Base-by-base conservation (phyloP, 2,329 filamentous ascomycete genomes). In the Capronia americana region DNA sequence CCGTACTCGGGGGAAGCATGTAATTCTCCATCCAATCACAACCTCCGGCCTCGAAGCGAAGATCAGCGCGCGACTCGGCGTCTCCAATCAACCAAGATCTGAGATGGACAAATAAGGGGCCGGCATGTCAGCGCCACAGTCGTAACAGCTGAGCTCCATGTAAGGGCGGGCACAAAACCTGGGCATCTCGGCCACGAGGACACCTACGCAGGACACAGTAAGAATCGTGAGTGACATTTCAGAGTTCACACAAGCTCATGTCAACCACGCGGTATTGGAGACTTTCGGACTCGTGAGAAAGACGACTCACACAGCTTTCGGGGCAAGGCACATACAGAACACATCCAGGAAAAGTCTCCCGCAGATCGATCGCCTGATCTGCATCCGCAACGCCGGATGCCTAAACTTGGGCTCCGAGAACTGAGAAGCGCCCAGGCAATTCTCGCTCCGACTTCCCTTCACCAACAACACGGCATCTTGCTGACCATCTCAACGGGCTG, bases 321-420 rank as follows among this genome's bases (percentile, higher is more conserved):
- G 26, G 44, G 44, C 38, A 34, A 34, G 46, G 10, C 17, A 34
- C 48, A 26, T 51, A 26, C 23, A n/a, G 4, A 17, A 4, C 1
- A 51, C 20, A 11, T 51, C 8, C 44, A 8, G 46, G 44, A 59
- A n/a, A 14, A n/a, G 23, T 48, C 26, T 50, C 17, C 57, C 24
- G 57, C 17, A 46, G 55, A 46, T 44, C 23, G 23, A 44, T 10
- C 46, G 46, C 50, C 26, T 14, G 28, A 56, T 34, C 41, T 53
- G 55, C 30, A 38, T 53, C 30, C 38, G 48, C 46, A 17, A 48
- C n/a, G 20, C 51, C 57, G 46, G 50, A 61, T 61, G 57, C 57
- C 48, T 65, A 62, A 44, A 48, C 46, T 62, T 41, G 30, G 53
- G 44, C 58, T 65, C 41, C 44, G 44, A n/a, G 63, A 57, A 24